phyloP scores from a whole-genome alignment of 345 rosid species.

The Nasturtium officinale region DNA sequence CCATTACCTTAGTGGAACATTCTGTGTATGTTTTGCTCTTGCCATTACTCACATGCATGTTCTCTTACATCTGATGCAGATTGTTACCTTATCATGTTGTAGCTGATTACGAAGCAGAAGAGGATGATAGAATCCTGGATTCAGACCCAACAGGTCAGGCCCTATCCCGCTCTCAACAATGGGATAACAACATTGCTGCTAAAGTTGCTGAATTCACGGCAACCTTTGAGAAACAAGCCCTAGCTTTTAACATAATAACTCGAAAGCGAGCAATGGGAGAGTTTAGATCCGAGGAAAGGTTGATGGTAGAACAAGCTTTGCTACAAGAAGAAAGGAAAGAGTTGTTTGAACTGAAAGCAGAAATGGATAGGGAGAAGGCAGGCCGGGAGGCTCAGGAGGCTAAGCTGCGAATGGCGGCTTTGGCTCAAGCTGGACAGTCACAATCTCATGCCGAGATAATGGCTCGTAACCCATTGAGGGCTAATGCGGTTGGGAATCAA shows the following conservation, averaged over 20 bases:
- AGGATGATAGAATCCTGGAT: constrained; percentile 96
- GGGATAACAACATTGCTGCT: constrained; percentile 92
- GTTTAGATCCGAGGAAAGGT: constrained; percentile 87
- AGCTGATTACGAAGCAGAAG: constrained; percentile 98
- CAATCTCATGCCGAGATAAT: constrained; percentile 72
- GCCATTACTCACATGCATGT: constrained; percentile 20
- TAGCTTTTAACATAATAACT: constrained; percentile 86
- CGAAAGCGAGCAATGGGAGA: constrained; percentile 75
- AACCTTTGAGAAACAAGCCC: constrained; percentile 94
- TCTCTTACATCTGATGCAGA: constrained; percentile 49
- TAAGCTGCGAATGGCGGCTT: constrained; percentile 74
- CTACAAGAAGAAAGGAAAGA: constrained; percentile 83
- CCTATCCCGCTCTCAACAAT: constrained; percentile 88
- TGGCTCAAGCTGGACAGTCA: constrained; percentile 85
- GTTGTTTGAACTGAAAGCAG: constrained; percentile 66
- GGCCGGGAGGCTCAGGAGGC: constrained; percentile 78
- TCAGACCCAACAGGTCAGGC: constrained; percentile 92
- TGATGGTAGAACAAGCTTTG: constrained; percentile 90
- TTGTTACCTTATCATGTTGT: constrained; percentile 91
- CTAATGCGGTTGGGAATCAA: constrained; percentile 70
- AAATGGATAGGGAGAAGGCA: constrained; percentile 88
- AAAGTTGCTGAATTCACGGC: constrained; percentile 93
- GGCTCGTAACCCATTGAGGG: constrained; percentile 74
- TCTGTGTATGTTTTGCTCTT: not conserved
- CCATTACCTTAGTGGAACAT: constrained; percentile 16